Evolutionary conservation across 352 stramenopile genomes (phyloP).

Genomic region (Thraustochytrium sp.): DNA sequence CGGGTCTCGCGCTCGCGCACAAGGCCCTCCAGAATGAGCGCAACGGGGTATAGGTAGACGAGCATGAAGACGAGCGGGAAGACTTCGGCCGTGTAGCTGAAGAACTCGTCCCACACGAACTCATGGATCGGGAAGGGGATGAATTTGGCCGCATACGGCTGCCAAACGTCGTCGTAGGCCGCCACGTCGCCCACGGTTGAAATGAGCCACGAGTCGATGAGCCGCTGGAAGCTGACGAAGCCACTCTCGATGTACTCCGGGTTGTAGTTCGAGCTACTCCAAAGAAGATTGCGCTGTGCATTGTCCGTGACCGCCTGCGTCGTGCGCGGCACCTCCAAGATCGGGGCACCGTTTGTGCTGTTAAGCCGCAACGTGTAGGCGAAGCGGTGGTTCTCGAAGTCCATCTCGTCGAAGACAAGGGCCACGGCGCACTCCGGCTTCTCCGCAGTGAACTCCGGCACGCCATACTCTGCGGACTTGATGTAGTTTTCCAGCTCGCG

Average conservation of each 20-base stretch:
- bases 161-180: neutral
- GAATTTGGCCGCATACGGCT: slow-evolving; percentile 21
- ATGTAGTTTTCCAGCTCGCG: slow-evolving; percentile 21
- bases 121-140: slow-evolving; percentile 41
- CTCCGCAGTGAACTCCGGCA: neutral
- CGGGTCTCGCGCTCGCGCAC: slow-evolving; percentile 49
- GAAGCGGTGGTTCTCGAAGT: slow-evolving; percentile 28
- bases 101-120: slow-evolving; percentile 38
- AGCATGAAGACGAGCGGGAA: slow-evolving; percentile 41
- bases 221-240: slow-evolving; percentile 44
- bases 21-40: slow-evolving; percentile 34
- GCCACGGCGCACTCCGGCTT: slow-evolving; percentile 38
- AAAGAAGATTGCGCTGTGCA: neutral
- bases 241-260: slow-evolving; percentile 27
- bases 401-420: slow-evolving; percentile 38
- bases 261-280: neutral
- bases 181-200: neutral
- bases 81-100: neutral
- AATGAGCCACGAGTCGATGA: slow-evolving; percentile 47
- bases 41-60: slow-evolving; percentile 38
- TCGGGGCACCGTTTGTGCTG: neutral
- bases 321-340: neutral
- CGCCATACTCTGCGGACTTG: slow-evolving; percentile 38
- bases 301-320: neutral
- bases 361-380: slow-evolving; percentile 46